These are phyloP conservation scores for Xylaria sp. DNA, from an alignment of 2,329 filamentous ascomycete genomes.

Conservation along the genomic window DNA sequence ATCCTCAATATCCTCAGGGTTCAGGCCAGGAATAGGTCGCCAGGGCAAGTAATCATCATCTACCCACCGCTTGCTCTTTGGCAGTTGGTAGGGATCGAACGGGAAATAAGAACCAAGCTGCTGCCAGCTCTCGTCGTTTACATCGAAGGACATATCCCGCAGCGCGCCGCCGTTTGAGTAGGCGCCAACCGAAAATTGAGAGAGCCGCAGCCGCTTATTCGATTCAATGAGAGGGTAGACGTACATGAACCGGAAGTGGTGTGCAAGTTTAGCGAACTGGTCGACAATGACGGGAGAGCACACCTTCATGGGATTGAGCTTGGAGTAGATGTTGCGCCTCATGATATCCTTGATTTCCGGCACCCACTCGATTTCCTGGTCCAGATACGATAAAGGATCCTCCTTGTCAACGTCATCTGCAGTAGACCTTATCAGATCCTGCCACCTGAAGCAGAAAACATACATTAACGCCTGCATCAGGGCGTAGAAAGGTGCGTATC, in stretches of 20 bases:
- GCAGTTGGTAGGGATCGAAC: conserved; percentile 95
- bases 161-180: conserved; percentile 66
- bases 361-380: conserved; percentile 82
- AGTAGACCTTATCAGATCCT: conserved; percentile 78
- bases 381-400: conserved; percentile 68
- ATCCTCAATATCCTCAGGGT: conserved; percentile 65
- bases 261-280: conserved; percentile 89
- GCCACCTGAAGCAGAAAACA: conserved; percentile 98
- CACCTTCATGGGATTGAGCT: conserved; percentile 94
- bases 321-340: conserved; percentile 82
- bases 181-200: conserved; percentile 71
- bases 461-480: conserved; percentile 91
- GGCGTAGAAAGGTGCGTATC: conserved; percentile 87
- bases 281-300: conserved; percentile 90
- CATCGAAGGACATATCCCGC: conserved; percentile 62
- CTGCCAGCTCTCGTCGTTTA: conserved; percentile 79
- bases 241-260: conserved; percentile 88
- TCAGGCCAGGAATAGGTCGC: conserved; percentile 77
- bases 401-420: conserved; percentile 71
- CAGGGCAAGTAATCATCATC: conserved; percentile 85
- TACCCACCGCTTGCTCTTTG: conserved; percentile 87
- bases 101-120: conserved; percentile 96
- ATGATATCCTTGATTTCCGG: conserved; percentile 79
- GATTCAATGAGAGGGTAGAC: conserved; percentile 87
- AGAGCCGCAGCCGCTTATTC: conserved; percentile 89